A percentile compares a stretch with the other conserved stretches of the same genome.
phyloP scores from a whole-genome alignment of 352 stramenopile species.

The Globisporangium alternatum region DNA sequence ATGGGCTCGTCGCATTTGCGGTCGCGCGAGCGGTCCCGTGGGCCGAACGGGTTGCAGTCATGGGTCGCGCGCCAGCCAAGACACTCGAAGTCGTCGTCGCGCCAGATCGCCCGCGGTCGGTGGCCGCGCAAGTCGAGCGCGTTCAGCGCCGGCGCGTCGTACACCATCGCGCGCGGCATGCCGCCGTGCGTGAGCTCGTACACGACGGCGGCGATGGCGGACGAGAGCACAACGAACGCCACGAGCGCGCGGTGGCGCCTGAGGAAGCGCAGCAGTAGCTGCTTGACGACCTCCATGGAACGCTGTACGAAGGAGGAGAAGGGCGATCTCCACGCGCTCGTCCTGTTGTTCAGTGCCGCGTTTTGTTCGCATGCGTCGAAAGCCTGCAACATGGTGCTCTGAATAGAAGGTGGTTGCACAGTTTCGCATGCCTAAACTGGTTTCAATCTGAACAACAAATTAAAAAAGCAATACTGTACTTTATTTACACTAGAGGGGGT shows the following conservation, averaged over 20 bases:
- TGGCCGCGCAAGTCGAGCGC: constrained; percentile 33
- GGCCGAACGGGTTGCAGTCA: constrained; percentile 56
- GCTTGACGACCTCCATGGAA: constrained; percentile 26
- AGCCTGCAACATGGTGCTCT: neutral
- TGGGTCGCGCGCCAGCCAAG: constrained; percentile 69
- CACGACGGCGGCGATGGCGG: constrained; percentile 42
- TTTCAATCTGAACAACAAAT: neutral
- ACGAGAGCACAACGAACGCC: constrained; percentile 32
- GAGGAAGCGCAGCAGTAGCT: constrained; percentile 27
- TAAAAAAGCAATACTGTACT: neutral
- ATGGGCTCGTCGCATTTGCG: constrained; percentile 42
- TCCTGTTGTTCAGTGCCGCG: neutral
- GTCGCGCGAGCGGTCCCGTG: constrained; percentile 39
- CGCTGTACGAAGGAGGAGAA: neutral
- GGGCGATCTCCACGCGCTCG: neutral
- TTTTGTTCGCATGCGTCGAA: neutral
- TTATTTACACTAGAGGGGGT: neutral
- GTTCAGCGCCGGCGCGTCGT: constrained; percentile 42
- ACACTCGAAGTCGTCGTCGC: constrained; percentile 65
- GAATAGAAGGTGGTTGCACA: neutral
- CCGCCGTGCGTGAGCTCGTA: constrained; percentile 60
- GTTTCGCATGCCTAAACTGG: neutral
- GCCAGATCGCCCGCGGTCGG: constrained; percentile 38
- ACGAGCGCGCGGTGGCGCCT: constrained; percentile 40
- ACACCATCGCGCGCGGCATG: constrained; percentile 34